phyloP scores from a whole-genome alignment of 192 early-diverging fungal species.

The Obelidium mucronatum region DNA sequence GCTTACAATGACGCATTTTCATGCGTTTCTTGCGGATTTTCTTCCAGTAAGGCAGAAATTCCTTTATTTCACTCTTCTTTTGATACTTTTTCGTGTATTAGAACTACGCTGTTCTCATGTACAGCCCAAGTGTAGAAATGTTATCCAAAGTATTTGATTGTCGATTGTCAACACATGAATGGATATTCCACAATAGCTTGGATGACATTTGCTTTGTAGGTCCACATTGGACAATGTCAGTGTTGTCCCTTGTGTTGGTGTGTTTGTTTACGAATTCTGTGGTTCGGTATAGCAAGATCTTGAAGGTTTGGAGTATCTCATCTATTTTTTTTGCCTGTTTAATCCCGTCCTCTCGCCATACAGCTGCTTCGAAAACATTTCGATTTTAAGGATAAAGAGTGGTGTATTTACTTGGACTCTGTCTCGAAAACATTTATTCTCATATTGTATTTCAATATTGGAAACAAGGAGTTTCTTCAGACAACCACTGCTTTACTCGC shows the following conservation, averaged over 20 bases:
- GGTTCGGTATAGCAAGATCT: slow-evolving; percentile 16
- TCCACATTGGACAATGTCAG: not conserved
- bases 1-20: not conserved
- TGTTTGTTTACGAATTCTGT: slow-evolving; percentile 17
- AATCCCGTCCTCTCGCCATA: too few species aligned
- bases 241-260: not conserved
- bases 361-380: slow-evolving; percentile 8
- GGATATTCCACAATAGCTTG: not conserved
- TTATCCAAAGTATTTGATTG: slow-evolving; percentile 25
- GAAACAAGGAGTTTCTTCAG: not conserved
- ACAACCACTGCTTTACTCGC: not conserved
- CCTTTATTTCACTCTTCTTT: too few species aligned
- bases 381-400: slow-evolving; percentile 13
- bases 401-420: slow-evolving; percentile 19
- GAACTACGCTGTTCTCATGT: slow-evolving; percentile 12
- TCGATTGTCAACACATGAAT: not conserved
- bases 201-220: not conserved
- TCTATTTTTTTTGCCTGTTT: not conserved
- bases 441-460: slow-evolving; percentile 13
- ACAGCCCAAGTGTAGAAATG: slow-evolving; percentile 20
- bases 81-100: too few species aligned
- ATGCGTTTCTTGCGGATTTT: slow-evolving; percentile 17
- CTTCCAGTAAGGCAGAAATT: too few species aligned
- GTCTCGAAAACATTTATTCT: slow-evolving; percentile 7
- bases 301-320: not conserved